Evolutionary conservation across 495 filamentous ascomycete genomes (phyloP), one percentile per base, ranked within the genome.

Genomic region (Aspergillus bridgeri): DNA sequence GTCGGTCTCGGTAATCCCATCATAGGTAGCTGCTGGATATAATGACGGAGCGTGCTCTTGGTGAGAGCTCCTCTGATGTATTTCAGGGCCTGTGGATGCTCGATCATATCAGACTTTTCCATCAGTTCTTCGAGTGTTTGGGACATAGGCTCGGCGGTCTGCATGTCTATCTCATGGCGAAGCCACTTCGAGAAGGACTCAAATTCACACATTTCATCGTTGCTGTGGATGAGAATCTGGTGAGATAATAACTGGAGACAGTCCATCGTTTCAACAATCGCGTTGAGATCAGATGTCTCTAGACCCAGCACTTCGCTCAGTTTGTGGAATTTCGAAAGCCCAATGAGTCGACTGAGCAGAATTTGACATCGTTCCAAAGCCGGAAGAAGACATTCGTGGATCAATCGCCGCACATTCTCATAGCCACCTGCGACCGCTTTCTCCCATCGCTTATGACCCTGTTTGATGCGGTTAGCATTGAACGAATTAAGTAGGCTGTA

Each of bases 401-500:
- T 83, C 23, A 96, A 75, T 48, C 84, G 79, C 20, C 90, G 84
- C 9, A 98, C 82, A 53, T 82, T 88, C 52, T 89, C 84, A 23
- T 95, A 88, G 5, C 91, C 91, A 29, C 77, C 80, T 3, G 82
- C 78, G 19, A 94, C 86, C 18, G 90, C 87, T 65, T 94, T 92
- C 50, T 97, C 91, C 94, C 94, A 98, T 54, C 94, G 82, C 71
- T 96, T 97, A 64, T 96, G 90, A 3, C 92, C 91, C 91, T 96
- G 57, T 58, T 8, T 11, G 17, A 15, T 15, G 2, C 33, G 13
- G 8, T 38, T 15, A 38, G 33, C 17, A 38, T 38, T 8, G 19
- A 20, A 55, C 5, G 11, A n/a, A 48, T 73, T 53, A 75, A 57
- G 53, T 19, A 25, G 18, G 15, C 46, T 6, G 0, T 17, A 13